Conservation (phyloP, 106 monocot genomes). For the Chionographis japonica region DNA sequence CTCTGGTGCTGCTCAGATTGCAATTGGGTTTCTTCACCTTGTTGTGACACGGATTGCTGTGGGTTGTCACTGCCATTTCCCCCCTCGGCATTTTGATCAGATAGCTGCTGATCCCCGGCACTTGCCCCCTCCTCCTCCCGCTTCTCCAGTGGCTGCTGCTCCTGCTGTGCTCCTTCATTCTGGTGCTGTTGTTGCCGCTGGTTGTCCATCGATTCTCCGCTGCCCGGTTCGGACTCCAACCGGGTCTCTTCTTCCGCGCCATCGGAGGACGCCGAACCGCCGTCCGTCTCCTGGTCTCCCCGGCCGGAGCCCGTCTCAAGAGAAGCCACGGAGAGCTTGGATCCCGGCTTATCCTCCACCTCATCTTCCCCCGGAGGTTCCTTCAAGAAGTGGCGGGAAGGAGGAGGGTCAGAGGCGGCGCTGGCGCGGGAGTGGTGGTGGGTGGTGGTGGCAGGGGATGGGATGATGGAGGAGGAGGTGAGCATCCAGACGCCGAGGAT, state of each 20-base stretch:
- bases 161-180: neutral
- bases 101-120: neutral
- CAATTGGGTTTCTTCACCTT: no score
- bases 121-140: neutral
- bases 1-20: no score
- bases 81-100: neutral
- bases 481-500: slow-evolving; percentile 47
- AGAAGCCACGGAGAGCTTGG: no score
- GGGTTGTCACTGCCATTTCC: neutral
- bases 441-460: slow-evolving; percentile 4
- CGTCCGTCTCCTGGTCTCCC: no score
- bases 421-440: neutral
- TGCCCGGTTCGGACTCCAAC: neutral
- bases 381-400: neutral
- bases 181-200: neutral
- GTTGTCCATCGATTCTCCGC: slow-evolving; percentile 3
- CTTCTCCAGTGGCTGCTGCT: neutral
- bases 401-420: neutral
- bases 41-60: no score
- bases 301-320: no score
- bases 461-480: slow-evolving; percentile 38
- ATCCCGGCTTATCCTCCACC: neutral
- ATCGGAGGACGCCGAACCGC: no score
- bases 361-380: neutral
- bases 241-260: neutral